These are phyloP conservation scores for Nicotiana paniculata DNA, from an alignment of 257 asterid genomes.

Conservation along the genomic window DNA sequence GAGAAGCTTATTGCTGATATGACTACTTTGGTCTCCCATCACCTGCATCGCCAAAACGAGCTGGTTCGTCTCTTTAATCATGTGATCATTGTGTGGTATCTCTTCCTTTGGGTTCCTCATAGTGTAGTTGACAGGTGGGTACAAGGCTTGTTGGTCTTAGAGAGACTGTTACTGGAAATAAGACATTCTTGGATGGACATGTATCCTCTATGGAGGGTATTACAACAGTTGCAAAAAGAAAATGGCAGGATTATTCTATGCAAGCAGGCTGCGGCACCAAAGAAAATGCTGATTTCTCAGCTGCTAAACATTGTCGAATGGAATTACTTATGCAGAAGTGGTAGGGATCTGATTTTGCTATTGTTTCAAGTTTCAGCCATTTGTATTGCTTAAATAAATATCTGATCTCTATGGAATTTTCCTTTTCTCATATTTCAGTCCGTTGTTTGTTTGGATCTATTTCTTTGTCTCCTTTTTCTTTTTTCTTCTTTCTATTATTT, in stretches of 20 bases:
- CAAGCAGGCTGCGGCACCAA: constrained; percentile 45
- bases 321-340: constrained; percentile 64
- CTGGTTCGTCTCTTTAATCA: constrained; percentile 34
- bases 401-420: background rate
- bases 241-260: constrained; percentile 69
- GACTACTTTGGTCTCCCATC: constrained; percentile 59
- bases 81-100: background rate
- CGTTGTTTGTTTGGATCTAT: background rate
- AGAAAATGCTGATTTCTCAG: constrained; percentile 69
- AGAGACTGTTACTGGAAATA: constrained; percentile 52
- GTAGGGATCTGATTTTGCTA: constrained; percentile 18
- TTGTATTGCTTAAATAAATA: background rate
- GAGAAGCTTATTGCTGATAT: constrained; percentile 75
- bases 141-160: constrained; percentile 49
- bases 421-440: background rate
- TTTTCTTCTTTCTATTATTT: background rate
- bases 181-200: constrained; percentile 59
- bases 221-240: constrained; percentile 68
- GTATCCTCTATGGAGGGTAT: constrained; percentile 56
- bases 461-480: background rate
- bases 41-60: constrained; percentile 68
- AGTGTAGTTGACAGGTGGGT: constrained; percentile 45
- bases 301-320: constrained; percentile 83
- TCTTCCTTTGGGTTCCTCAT: constrained; percentile 2
- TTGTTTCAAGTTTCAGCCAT: background rate